Conservation (phyloP, 164 flowering plant genomes). For the Echeveria elegans region DNA sequence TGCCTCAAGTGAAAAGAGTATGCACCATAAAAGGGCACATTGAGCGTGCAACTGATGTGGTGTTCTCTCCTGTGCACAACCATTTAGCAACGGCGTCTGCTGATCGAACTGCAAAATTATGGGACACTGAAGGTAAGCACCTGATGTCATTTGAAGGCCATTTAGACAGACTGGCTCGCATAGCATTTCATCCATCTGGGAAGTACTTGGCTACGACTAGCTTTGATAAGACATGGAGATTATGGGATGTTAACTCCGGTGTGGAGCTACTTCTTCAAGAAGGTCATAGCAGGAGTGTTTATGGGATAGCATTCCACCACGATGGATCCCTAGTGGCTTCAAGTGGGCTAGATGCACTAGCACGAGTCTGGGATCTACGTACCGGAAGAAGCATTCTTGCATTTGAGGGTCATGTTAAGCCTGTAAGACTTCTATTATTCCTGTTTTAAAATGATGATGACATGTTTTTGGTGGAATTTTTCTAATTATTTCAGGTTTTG, state of each 20-base stretch:
- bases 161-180: conserved; percentile 85
- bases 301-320: conserved; percentile 72
- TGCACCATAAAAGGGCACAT: conserved; percentile 76
- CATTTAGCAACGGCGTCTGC: conserved; percentile 92
- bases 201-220: conserved; percentile 88
- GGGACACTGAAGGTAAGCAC: conserved; percentile 71
- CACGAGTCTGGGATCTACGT: conserved; percentile 98
- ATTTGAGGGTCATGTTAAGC: conserved; percentile 94
- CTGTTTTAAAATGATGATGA: background rate
- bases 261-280: conserved; percentile 94
- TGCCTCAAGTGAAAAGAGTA: conserved; percentile 64
- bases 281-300: conserved; percentile 94
- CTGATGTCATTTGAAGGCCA: conserved; percentile 76
- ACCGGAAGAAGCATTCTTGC: conserved; percentile 86
- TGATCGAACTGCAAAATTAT: conserved; percentile 83
- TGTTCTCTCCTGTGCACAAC: conserved; percentile 66
- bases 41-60: conserved; percentile 89
- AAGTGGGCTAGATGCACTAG: conserved; percentile 89
- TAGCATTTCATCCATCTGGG: conserved; percentile 94
- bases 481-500: no score
- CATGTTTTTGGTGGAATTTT: background rate
- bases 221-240: conserved; percentile 98
- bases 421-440: conserved; percentile 34
- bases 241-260: conserved; percentile 84
- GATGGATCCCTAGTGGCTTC: conserved; percentile 96